phyloP scores from a whole-genome alignment of 2,329 filamentous ascomycete species.

The Acrodontium crateriforme region DNA sequence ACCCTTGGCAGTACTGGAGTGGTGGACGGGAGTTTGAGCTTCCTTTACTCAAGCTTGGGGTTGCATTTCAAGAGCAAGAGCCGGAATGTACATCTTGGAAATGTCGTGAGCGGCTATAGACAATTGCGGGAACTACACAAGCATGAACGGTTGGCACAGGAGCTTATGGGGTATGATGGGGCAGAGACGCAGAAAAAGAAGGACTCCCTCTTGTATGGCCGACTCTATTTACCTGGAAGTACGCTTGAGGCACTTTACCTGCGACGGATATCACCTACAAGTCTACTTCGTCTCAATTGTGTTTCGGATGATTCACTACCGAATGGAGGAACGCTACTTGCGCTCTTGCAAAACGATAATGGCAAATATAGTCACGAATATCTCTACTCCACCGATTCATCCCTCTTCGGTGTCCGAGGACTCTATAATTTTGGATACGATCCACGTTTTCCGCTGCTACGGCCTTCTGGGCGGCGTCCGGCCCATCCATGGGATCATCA shows the following conservation, averaged over 20 bases:
- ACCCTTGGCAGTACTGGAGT: slow-evolving; percentile 77
- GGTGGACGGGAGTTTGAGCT: slow-evolving; percentile 93
- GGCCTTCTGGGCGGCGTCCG: slow-evolving; percentile 10
- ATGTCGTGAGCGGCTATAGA: slow-evolving; percentile 69
- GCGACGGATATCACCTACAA: slow-evolving; percentile 59
- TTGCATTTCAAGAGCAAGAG: slow-evolving; percentile 56
- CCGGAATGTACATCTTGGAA: slow-evolving; percentile 59
- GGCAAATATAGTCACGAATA: slow-evolving; percentile 83
- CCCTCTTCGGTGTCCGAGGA: slow-evolving; percentile 71
- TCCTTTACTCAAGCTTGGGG: slow-evolving; percentile 81
- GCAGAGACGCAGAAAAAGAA: slow-evolving; percentile 35
- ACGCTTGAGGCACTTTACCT: slow-evolving; percentile 78
- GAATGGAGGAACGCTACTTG: slow-evolving; percentile 63
- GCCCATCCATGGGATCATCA: slow-evolving; percentile 40
- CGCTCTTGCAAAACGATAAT: slow-evolving; percentile 64
- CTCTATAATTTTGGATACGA: slow-evolving; percentile 90
- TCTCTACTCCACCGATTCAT: slow-evolving; percentile 82
- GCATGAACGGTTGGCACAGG: slow-evolving; percentile 35
- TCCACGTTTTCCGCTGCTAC: slow-evolving; percentile 26
- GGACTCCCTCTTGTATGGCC: slow-evolving; percentile 58
- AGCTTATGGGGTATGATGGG: slow-evolving; percentile 40
- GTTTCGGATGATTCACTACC: slow-evolving; percentile 59
- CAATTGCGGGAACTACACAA: slow-evolving; percentile 54
- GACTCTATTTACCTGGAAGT: slow-evolving; percentile 70
- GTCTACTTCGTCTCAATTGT: slow-evolving; percentile 67